These are phyloP conservation scores for Plectosphaerella sp. DNA, from an alignment of 2,329 filamentous ascomycete genomes.

Conservation along the genomic window DNA sequence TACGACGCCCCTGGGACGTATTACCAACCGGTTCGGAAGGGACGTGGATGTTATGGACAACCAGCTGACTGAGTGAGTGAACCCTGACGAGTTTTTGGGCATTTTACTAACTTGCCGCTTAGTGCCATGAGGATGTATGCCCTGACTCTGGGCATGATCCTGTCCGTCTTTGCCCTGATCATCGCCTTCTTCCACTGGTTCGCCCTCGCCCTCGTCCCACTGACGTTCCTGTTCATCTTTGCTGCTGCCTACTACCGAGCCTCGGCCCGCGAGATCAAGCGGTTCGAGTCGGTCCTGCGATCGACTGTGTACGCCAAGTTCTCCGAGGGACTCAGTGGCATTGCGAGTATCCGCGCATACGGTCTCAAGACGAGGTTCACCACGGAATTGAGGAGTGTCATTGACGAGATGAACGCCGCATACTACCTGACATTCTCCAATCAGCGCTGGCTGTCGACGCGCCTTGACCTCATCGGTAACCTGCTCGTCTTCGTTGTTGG, in stretches of 20 bases:
- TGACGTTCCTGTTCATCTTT: conserved; percentile 74
- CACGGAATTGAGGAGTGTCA: conserved; percentile 60
- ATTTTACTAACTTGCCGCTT: neutral
- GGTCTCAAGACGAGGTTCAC: conserved; percentile 75
- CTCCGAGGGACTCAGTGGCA: conserved; percentile 79
- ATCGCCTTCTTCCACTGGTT: conserved; percentile 96
- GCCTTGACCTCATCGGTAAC: conserved; percentile 81
- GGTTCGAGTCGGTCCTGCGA: conserved; percentile 84
- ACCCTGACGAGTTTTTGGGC: neutral
- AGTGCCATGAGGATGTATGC: conserved; percentile 84
- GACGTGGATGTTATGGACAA: conserved; percentile 98
- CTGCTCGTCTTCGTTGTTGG: conserved; percentile 81
- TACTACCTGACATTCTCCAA: conserved; percentile 96
- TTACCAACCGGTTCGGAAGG: conserved; percentile 93
- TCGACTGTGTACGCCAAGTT: conserved; percentile 90
- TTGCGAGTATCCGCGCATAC: conserved; percentile 84
- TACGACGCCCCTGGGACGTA: conserved; percentile 89
- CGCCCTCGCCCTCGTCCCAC: conserved; percentile 53
- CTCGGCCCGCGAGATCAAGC: conserved; percentile 90
- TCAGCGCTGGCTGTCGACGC: conserved; percentile 85
- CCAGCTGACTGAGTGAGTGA: conserved; percentile 61
- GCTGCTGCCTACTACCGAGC: conserved; percentile 84
- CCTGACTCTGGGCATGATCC: conserved; percentile 76
- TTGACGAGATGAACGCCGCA: conserved; percentile 89
- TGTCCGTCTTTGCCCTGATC: conserved; percentile 81